Base-by-base conservation (phyloP, 1,284 basidiomycete genomes). In the Fomitiporia mediterranea region DNA sequence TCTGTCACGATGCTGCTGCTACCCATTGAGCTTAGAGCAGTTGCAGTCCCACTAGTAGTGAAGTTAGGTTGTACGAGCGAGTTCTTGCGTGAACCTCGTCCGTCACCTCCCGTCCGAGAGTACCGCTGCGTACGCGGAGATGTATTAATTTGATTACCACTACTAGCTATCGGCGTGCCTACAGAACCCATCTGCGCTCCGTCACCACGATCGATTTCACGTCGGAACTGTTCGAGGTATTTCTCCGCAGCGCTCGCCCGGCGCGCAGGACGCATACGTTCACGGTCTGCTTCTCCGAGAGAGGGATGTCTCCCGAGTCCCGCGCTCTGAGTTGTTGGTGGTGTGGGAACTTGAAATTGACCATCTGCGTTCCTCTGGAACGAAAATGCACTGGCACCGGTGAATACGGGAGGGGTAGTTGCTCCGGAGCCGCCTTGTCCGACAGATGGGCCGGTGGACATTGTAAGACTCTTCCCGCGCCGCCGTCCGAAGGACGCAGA, bases 381-480 rank as follows among this genome's bases (percentile, higher is more conserved):
- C n/a, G 48, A 28, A 40, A 51, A 23, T 23, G 53, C 39, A 46
- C 43, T 47, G 11, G 48, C 38, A 4, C 43, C 55, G 17, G 51
- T 30, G 21, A 50, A 19, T 23, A 54, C 34, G 38, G 56, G 51
- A 17, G 56, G 52, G 15, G 56, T 40, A 2, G 56, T 54, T 21
- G 52, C 28, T 25, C 56, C 51, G 27, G 56, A 43, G 17, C 51
- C 44, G 13, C 13, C 51, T 11, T 51, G 51, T 9, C 9, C 21
- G 11, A 53, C 47, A 28, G 49, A 21, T 5, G 53, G 53, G 13
- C 34, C 51, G 25, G 28, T 25, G 28, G 35, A 34, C 39, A 47
- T 58, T 17, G 47, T 38, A 7, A 79, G 60, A 57, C 76, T 78
- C 61, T 75, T 71, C 28, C 74, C 70, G 27, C 77, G 74, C 62